These are phyloP conservation scores for Teunomyces cretensis DNA, from an alignment of 805 yeast species.

Conservation along the genomic window DNA sequence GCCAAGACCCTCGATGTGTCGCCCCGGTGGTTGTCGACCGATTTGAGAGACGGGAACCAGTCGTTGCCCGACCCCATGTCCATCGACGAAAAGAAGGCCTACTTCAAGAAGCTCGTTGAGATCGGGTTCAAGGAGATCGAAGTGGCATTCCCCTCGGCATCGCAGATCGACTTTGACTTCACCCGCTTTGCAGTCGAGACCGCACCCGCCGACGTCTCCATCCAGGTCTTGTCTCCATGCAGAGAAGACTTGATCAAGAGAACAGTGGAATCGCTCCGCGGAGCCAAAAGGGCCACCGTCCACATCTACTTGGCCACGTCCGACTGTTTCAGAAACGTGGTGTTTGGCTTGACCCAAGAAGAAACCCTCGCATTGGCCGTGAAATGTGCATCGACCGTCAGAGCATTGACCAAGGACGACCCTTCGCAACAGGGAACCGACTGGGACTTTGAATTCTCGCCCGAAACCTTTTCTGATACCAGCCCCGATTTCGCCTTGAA, in stretches of 20 bases:
- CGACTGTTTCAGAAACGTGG: conserved; percentile 69
- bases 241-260: conserved; percentile 70
- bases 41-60: conserved; percentile 82
- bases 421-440: conserved; percentile 50
- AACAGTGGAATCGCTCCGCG: conserved; percentile 69
- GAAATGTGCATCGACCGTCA: conserved; percentile 59
- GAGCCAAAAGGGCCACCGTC: conserved; percentile 74
- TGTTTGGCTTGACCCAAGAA: conserved; percentile 61
- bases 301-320: conserved; percentile 79
- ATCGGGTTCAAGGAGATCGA: conserved; percentile 82
- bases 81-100: conserved; percentile 71
- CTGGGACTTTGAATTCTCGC: conserved; percentile 79
- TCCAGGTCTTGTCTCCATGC: conserved; percentile 76
- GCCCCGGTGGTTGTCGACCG: conserved; percentile 84
- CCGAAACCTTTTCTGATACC: conserved; percentile 77
- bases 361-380: conserved; percentile 63
- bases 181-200: conserved; percentile 71
- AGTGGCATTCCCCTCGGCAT: conserved; percentile 79
- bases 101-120: conserved; percentile 65
- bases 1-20: conserved; percentile 53
- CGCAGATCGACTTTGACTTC: conserved; percentile 78
- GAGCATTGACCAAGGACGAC: conserved; percentile 69
- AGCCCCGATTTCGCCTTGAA: conserved; percentile 59
- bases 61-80: conserved; percentile 86
- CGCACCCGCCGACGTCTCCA: conserved; percentile 74